Evolutionary conservation across 345 rosid species (phyloP).

Genomic region (Reutealis trisperma): DNA sequence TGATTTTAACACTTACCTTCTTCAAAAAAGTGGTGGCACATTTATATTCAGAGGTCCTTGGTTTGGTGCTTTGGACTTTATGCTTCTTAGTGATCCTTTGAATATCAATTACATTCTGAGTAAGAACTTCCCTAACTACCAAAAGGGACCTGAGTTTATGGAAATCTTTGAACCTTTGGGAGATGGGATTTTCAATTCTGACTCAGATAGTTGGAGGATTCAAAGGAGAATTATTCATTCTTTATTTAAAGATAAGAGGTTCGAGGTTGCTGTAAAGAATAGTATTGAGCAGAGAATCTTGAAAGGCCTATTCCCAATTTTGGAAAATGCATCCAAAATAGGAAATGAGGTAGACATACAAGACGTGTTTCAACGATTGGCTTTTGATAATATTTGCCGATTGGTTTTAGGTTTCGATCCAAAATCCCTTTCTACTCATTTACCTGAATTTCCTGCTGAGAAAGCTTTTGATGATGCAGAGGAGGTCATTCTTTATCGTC

Average conservation of each 20-base stretch:
- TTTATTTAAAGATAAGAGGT: slow-evolving; percentile 9
- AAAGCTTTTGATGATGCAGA: slow-evolving; percentile 19
- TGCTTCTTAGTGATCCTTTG: slow-evolving; percentile 18
- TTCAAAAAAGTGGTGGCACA: slow-evolving; percentile 10
- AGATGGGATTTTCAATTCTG: slow-evolving; percentile 26
- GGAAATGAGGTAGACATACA: slow-evolving; percentile 25
- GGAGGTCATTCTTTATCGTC: slow-evolving; percentile 11
- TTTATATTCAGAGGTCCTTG: slow-evolving; percentile 27
- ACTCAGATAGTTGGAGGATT: slow-evolving; percentile 15
- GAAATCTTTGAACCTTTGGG: slow-evolving; percentile 27
- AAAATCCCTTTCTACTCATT: background rate
- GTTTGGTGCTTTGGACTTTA: background rate
- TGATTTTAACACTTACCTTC: background rate
- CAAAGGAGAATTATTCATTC: slow-evolving; percentile 21
- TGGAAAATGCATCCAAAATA: background rate
- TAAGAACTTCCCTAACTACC: slow-evolving; percentile 26
- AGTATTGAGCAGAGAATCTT: background rate
- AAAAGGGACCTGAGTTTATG: slow-evolving; percentile 18
- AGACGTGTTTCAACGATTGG: slow-evolving; percentile 32
- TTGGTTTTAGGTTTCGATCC: slow-evolving; percentile 30
- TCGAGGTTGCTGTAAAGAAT: background rate
- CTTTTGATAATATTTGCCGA: slow-evolving; percentile 27
- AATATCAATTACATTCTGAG: slow-evolving; percentile 17
- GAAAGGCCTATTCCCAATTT: slow-evolving; percentile 12
- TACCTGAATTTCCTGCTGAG: background rate